These are phyloP conservation scores for Sequoia sempervirens DNA, from an alignment of 75 land plant genomes.

Conservation along the genomic window DNA sequence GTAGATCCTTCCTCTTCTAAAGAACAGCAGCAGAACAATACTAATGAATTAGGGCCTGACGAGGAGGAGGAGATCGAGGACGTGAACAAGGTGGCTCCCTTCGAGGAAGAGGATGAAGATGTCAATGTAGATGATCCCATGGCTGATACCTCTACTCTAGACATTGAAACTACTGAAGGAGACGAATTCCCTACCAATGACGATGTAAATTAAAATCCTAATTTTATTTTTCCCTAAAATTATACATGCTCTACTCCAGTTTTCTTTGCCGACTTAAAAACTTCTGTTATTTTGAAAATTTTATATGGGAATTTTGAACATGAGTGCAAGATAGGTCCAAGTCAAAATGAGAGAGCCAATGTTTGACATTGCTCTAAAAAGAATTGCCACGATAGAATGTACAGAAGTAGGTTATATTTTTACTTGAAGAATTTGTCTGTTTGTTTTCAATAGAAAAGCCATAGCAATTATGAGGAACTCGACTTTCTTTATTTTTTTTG, in stretches of 20 bases:
- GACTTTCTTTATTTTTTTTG: too few relatives aligned
- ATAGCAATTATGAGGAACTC: too few relatives aligned
- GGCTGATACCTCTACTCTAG: constrained; percentile 4
- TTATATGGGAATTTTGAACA: background rate
- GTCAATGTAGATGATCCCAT: constrained; percentile 12
- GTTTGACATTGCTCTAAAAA: too few relatives aligned
- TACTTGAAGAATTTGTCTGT: too few relatives aligned
- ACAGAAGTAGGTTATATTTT: too few relatives aligned
- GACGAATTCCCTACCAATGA: background rate
- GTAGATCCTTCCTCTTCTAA: background rate
- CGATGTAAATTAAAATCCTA: background rate
- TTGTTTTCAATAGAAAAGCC: too few relatives aligned
- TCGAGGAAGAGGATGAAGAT: constrained; percentile 37
- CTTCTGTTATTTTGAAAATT: background rate
- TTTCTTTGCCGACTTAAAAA: background rate
- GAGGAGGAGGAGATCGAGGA: constrained; percentile 72
- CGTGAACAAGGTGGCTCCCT: constrained; percentile 32
- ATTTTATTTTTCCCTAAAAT: background rate
- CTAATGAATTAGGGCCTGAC: background rate
- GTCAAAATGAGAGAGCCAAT: background rate
- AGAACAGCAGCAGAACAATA: background rate
- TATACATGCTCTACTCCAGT: background rate
- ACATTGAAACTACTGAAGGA: constrained; percentile 12
- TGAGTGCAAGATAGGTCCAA: background rate
- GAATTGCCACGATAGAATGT: too few relatives aligned